Base-by-base conservation (phyloP, 352 stramenopile species). In the Phytophthora brassicae region DNA sequence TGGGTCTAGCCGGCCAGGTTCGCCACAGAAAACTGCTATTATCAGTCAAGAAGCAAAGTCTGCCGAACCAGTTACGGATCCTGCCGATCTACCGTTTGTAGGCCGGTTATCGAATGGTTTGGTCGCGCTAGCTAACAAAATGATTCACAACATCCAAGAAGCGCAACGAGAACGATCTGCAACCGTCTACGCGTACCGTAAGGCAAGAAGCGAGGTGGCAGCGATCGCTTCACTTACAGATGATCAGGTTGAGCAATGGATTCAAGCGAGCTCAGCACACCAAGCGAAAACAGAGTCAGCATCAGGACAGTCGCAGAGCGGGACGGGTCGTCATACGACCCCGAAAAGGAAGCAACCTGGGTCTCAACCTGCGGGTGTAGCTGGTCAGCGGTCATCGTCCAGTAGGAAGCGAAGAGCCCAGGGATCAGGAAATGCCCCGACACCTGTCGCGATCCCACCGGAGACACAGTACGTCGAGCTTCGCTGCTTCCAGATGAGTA, bases 171-270 rank as follows among this genome's bases (percentile, higher is more conserved):
- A 92, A 41, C 75, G 75, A 43, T 74, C 73, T 8, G 72, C 73
- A 47, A 84, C 64, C 4, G 14, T 66, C 2, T 77, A 81, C 13
- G 47, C 71, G 23, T 69, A 77, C 36, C 73, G 77, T 17, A 88
- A 88, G 64, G 75, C 82, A 12, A 79, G 83, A 23, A 61, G 67
- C 4, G 74, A 91, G 47, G 43, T 91, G 13, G 60, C 70, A 6
- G 81, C 77, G 6, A 73, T 91, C 46, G 86, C 84, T 2, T 86
- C 74, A 9, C 60, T 93, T 2, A 77, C 64, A 3, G 78, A 88
- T 14, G 59, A 76, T 6, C 66, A 91, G 19, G 65, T 91, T 8
- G 81, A 93, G 43, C 70, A 86, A 44, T 93, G 84, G 84, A 72
- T 91, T 53, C 73, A 81, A 58, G 46, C 68, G 12, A 76, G 64